Base-by-base conservation (phyloP, 768 basidiomycete species). In the Russula foetens region DNA sequence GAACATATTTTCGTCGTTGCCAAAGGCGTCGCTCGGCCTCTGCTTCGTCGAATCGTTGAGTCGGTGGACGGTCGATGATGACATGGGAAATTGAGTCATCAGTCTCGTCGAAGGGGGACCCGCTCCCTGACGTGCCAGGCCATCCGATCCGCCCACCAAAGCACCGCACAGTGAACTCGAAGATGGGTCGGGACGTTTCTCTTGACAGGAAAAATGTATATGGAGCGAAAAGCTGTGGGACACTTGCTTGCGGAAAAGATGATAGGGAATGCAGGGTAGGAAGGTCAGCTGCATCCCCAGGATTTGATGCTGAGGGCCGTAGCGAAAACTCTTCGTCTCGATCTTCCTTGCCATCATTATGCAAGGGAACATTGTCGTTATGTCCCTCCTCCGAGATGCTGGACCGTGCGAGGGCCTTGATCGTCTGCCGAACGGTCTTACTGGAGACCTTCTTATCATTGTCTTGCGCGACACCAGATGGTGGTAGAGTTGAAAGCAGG, bases 141-240 rank as follows among this genome's bases (percentile, higher is more conserved):
- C 94, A 97, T 45, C 96, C 92, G 67, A 97, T 85, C 48, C 84
- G 83, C 24, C 95, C 97, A 46, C 95, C 96, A 71, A 93, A 93
- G 15, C 90, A 86, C 21, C 92, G 87, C 45, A 98, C 81, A 63
- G 96, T 75, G 72, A 99, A 98, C 73, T 98, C 97, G 75, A 98
- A 93, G 60, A 97, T 86, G 19, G 88, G 79, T 19, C 95, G 82
- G 2, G 97, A 88, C 0, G 87, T 90, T 75, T 98, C 96, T 65
- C 96, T 84, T 8, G 96, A 98, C 48, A 99, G 77, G 78, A 86
- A 98, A 77, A 99, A 92, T 2, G 86, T 89, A 74, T 86, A 97
- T 4, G 88, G 83, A 0, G 86, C 76, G 73, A 98, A 96, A 38
- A 98, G 76, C 47, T 77, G 77, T n/a, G 81, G 75, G 14, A 81